phyloP scores from a whole-genome alignment of 1,284 basidiomycete species.

The Ceratobasidium sp. region DNA sequence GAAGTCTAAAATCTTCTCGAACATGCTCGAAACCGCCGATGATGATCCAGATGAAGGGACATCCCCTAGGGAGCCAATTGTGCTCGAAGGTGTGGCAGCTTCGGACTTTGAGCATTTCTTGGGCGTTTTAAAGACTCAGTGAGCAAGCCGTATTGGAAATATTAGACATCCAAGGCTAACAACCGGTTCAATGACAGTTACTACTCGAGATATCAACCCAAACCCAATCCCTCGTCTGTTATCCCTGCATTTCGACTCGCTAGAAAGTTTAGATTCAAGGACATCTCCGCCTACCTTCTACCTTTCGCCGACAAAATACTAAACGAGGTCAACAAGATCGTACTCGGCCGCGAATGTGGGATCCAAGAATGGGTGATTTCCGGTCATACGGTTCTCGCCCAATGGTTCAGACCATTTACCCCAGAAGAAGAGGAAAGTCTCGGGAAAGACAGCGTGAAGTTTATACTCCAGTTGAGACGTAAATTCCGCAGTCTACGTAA shows the following conservation, averaged over 20 bases:
- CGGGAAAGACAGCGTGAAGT: slow-evolving; percentile 2
- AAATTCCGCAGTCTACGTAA: too few species aligned
- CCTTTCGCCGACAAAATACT: slow-evolving; percentile 6
- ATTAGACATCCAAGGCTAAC: too few species aligned
- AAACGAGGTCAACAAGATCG: slow-evolving; percentile 48
- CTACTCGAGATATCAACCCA: slow-evolving; percentile 9
- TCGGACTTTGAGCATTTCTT: slow-evolving; percentile 21
- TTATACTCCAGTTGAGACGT: too few species aligned
- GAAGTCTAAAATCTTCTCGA: slow-evolving; percentile 32
- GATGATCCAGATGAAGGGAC: not conserved
- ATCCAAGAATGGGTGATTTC: slow-evolving; percentile 14
- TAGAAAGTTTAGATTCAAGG: slow-evolving; percentile 16
- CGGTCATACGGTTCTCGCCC: slow-evolving; percentile 20
- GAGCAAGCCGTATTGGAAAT: too few species aligned
- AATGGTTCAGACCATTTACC: slow-evolving; percentile 15
- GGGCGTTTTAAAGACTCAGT: too few species aligned
- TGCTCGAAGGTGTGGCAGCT: slow-evolving; percentile 15
- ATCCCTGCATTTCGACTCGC: slow-evolving; percentile 26
- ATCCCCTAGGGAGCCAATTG: slow-evolving; percentile 15
- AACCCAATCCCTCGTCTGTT: not conserved
- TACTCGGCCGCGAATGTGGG: slow-evolving; percentile 28
- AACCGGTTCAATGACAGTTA: slow-evolving; percentile 10
- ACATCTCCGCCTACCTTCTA: slow-evolving; percentile 2
- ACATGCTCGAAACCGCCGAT: slow-evolving; percentile 15
- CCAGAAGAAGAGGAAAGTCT: slow-evolving; percentile 37